A percentile compares a stretch with the other conserved stretches of the same genome.
These are phyloP conservation scores for Glarea lozoyensis DNA, from an alignment of 495 filamentous ascomycete genomes.

Conservation along the genomic window DNA sequence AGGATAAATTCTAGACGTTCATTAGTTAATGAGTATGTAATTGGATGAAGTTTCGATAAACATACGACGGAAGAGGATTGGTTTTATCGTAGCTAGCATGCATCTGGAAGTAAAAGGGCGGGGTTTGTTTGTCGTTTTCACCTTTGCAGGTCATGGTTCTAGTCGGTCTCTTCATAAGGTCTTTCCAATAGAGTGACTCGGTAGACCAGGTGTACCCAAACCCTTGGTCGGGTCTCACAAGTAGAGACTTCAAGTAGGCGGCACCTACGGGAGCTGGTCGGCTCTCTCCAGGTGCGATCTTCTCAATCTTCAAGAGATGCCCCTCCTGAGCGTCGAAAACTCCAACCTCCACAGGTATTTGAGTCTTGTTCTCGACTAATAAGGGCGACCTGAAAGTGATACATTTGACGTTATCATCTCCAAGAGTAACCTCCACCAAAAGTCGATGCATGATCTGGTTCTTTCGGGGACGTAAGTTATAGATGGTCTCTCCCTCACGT, in stretches of 20 bases:
- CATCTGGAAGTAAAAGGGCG: conserved; percentile 94
- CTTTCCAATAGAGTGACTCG: conserved; percentile 85
- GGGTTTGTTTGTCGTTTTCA: conserved; percentile 64
- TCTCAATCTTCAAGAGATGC: conserved; percentile 93
- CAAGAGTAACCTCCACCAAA: conserved; percentile 85
- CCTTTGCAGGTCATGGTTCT: conserved; percentile 79
- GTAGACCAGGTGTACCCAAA: conserved; percentile 95
- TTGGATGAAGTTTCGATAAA: conserved; percentile 61
- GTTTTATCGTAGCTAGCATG: conserved; percentile 74
- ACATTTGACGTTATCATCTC: conserved; percentile 90
- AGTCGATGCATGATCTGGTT: conserved; percentile 78
- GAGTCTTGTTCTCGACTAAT: conserved; percentile 95
- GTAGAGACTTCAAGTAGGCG: conserved; percentile 77
- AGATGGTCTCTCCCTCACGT: conserved; percentile 87
- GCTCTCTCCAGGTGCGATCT: conserved; percentile 85
- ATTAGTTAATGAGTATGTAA: conserved; percentile 26
- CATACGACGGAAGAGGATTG: conserved; percentile 60
- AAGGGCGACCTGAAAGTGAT: conserved; percentile 93
- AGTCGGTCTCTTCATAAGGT: conserved; percentile 73
- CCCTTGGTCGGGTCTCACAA: conserved; percentile 90
- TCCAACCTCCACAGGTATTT: conserved; percentile 93
- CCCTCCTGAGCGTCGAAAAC: conserved; percentile 83
- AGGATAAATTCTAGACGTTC: conserved; percentile 60
- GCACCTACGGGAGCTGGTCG: conserved; percentile 89
- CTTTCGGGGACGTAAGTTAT: conserved; percentile 75